Conservation (phyloP, 2,329 filamentous ascomycete species). For the Diaporthe citrichinensis region DNA sequence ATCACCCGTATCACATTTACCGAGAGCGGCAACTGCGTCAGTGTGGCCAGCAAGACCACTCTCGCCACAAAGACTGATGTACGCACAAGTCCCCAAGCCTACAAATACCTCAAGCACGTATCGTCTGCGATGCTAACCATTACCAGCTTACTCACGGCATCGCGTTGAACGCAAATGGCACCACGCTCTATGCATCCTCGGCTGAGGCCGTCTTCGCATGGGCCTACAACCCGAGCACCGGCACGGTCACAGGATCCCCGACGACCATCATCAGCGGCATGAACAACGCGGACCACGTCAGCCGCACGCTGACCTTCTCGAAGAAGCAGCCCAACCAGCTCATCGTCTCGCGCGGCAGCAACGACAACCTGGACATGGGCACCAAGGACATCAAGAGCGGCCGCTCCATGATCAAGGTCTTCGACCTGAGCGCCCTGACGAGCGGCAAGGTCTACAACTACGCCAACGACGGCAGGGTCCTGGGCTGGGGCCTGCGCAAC, state of each 20-base stretch:
- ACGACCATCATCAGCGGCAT: conserved; percentile 71
- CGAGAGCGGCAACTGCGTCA: conserved; percentile 58
- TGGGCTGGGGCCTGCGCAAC: conserved; percentile 81
- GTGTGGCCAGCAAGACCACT: conserved; percentile 48
- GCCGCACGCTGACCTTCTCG: conserved; percentile 74
- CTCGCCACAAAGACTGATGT: conserved; percentile 38
- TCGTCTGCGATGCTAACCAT: not conserved
- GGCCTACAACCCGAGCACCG: conserved; percentile 67
- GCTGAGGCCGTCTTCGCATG: conserved; percentile 69
- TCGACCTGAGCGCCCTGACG: conserved; percentile 50
- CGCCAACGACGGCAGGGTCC: conserved; percentile 60
- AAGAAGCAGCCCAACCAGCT: conserved; percentile 64
- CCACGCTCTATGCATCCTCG: conserved; percentile 66
- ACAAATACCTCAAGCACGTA: conserved; percentile 52
- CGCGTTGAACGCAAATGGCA: conserved; percentile 60
- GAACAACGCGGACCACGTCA: conserved; percentile 70
- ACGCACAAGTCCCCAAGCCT: not conserved
- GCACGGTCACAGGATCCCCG: conserved; percentile 55
- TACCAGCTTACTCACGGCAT: conserved; percentile 65
- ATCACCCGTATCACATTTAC: conserved; percentile 57
- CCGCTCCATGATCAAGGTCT: conserved; percentile 72
- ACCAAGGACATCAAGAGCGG: conserved; percentile 64
- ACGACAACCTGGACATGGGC: conserved; percentile 68
- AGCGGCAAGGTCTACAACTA: conserved; percentile 58
- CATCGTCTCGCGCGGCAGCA: conserved; percentile 73